These are phyloP conservation scores for Mallotus repandus DNA, from an alignment of 441 rosid species.

Conservation along the genomic window DNA sequence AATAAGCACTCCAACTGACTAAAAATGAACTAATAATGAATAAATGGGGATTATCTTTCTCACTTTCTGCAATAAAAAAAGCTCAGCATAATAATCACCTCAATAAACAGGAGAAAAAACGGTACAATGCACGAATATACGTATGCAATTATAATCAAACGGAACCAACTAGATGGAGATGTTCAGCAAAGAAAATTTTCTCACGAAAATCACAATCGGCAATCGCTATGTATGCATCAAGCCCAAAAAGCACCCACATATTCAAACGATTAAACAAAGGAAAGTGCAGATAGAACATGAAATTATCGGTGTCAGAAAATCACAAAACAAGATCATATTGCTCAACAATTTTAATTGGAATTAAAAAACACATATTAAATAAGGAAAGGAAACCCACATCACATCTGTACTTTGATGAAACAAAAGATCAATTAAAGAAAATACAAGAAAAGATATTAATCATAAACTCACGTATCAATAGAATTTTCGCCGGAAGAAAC, in stretches of 20 bases:
- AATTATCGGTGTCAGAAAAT: neutral
- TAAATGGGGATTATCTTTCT: no score
- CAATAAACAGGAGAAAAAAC: no score
- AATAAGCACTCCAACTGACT: no score
- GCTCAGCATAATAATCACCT: no score
- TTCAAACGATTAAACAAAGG: neutral
- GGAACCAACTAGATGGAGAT: neutral
- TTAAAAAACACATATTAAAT: neutral
- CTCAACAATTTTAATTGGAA: no score
- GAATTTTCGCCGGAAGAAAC: constrained; percentile 17
- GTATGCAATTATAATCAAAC: no score
- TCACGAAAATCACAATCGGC: no score
- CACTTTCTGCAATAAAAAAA: no score
- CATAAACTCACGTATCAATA: constrained; percentile 19
- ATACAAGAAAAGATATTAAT: neutral
- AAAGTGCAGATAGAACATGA: no score
- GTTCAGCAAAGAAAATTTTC: neutral
- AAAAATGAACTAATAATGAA: neutral
- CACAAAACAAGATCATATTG: neutral
- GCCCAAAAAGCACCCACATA: neutral
- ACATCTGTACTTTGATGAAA: neutral
- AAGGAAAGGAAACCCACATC: neutral
- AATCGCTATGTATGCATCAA: neutral
- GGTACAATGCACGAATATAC: no score
- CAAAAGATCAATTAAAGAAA: neutral